Evolutionary conservation across 1,284 basidiomycete species (phyloP), one percentile per base, ranked within the genome.

Genomic region (Cryptococcus sp.): DNA sequence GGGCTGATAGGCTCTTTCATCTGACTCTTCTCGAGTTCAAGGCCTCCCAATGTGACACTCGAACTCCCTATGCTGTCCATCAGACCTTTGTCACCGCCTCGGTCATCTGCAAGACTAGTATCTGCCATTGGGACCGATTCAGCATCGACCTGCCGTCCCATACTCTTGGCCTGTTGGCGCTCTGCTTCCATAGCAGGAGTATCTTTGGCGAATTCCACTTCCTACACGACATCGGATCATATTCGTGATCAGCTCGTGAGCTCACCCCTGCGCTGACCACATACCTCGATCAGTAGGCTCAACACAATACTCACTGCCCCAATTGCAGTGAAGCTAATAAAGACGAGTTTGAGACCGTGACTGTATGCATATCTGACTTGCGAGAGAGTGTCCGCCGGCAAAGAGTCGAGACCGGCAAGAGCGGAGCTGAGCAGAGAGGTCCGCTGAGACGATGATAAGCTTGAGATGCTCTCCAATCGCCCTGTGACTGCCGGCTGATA

Each of bases 261-360:
- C 30, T 35, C 30, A 35, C 30, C 30, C 30, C 7, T 10, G 30
- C 10, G 7, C 13, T 5, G 30, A 13, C 30, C 30, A 55, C 64
- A 30, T 22, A 67, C 66, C 43, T 65, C 58, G 49, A 72, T 63
- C n/a, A 64, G 55, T 25, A 71, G 60, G 16, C 57, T 57, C 4
- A 61, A 35, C 2, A 67, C 8, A 20, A 74, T 51, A 50, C 63
- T 68, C 0, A 61, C 22, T 2, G 41, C 69, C 1, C 57, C 55
- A 20, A 66, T 50, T 0, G 61, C 66, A 1, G 61, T 58, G 56
- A 70, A 70, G 25, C 56, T 55, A 35, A 66, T 57, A 47, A 69
- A 74, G 20, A 66, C 63, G 39, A 50, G 55, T n/a, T 60, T 45
- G 42, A 74, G 54, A 3, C 65, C 70, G 27, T 55, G 47, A 22